These are phyloP conservation scores for Casaregolazyma suthepensis DNA, from an alignment of 1,139 yeast genomes.

Conservation along the genomic window DNA sequence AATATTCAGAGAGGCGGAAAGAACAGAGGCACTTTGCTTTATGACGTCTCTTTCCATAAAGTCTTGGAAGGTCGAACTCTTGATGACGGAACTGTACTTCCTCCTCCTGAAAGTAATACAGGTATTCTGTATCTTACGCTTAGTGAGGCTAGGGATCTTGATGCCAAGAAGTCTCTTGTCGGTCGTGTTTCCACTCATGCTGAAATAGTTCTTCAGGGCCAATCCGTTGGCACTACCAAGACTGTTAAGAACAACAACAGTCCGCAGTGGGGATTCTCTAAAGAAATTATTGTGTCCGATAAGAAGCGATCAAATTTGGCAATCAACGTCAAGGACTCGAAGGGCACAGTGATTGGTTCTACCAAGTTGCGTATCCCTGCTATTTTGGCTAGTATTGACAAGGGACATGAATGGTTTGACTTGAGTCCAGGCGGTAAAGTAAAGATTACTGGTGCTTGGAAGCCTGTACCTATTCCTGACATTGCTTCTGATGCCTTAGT, in stretches of 20 bases:
- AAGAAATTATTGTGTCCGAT: slow-evolving; percentile 70
- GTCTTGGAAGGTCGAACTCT: slow-evolving; percentile 67
- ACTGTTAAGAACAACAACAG: slow-evolving; percentile 55
- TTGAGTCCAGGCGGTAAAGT: slow-evolving; percentile 63
- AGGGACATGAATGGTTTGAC: slow-evolving; percentile 71
- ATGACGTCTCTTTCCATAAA: slow-evolving; percentile 71
- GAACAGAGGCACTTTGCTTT: slow-evolving; percentile 66
- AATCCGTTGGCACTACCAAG: slow-evolving; percentile 50
- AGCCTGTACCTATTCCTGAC: slow-evolving; percentile 68
- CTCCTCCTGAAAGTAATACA: slow-evolving; percentile 89
- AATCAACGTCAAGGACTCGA: slow-evolving; percentile 59
- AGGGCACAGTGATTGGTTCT: slow-evolving; percentile 50
- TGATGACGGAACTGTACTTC: slow-evolving; percentile 79
- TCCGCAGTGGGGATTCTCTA: slow-evolving; percentile 61
- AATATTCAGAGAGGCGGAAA: slow-evolving; percentile 69
- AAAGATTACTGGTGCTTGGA: slow-evolving; percentile 68
- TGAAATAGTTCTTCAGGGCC: slow-evolving; percentile 61
- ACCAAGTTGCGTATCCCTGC: slow-evolving; percentile 49
- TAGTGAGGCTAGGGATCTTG: slow-evolving; percentile 68
- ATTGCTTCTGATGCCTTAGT: slow-evolving; percentile 69
- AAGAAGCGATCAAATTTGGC: slow-evolving; percentile 64
- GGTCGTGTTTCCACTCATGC: slow-evolving; percentile 69
- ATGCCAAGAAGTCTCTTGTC: slow-evolving; percentile 53
- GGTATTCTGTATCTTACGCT: slow-evolving; percentile 76
- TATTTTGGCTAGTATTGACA: slow-evolving; percentile 69